Evolutionary conservation across 306 rosid species (phyloP), one percentile per base, ranked within the genome.

Genomic region (Dryas octopetala): DNA sequence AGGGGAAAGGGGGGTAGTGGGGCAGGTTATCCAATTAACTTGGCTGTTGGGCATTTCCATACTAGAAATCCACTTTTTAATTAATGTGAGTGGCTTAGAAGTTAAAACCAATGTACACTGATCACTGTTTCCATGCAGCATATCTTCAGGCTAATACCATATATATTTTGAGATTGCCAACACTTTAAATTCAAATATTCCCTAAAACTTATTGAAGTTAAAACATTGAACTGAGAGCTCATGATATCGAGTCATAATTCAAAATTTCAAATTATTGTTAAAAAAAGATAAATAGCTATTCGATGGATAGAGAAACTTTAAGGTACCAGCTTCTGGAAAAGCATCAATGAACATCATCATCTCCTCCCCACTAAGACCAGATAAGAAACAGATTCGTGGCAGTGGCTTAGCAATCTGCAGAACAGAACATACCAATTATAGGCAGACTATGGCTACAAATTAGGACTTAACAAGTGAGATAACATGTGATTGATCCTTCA

Each of bases 291-390:
- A 46, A 16, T 15, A 40, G 40, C 6, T 40, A 61, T 62, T 23
- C 11, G n/a, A 40, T 15, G 15, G 12, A 16, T 51, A 55, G 26
- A 15, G 52, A 50, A 70, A 26, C 68, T 65, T 40, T 65, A 47
- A 3, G 19, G 73, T 89, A 91, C 97, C 98, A 8, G 91, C 75
- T 76, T 95, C 97, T 4, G 93, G 96, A 80, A 90, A 95, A 79
- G 96, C 87, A 63, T 95, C 97, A 38, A 95, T 87, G 79, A 95
- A 90, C 97, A 90, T 88, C 88, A 95, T 87, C 98, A 86, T 95
- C 89, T 95, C 97, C 84, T 91, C 97, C 65, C 98, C 97, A 16
- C 87, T 89, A 68, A 95, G 88, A 80, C 98, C 98, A 16, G 97
- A 95, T 38, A 91, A 79, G 88, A 95, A 90, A 79, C 98, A 95